These are phyloP conservation scores for Gossypium trilobum DNA, from an alignment of 441 rosid species.

Conservation along the genomic window DNA sequence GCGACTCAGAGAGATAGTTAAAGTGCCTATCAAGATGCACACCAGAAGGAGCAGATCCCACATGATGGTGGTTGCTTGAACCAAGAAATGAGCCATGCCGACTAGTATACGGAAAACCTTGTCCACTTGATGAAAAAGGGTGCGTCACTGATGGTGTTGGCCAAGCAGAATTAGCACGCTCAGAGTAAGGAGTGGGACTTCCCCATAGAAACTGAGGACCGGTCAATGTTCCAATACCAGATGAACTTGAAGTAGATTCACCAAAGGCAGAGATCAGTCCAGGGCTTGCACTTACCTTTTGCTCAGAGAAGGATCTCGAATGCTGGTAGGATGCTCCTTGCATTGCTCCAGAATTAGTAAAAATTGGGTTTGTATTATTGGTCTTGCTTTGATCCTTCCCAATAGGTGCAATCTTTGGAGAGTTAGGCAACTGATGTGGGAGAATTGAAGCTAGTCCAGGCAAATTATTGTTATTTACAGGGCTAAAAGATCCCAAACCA, in stretches of 20 bases:
- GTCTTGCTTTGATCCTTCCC: conserved; percentile 55
- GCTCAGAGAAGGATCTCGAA: conserved; percentile 55
- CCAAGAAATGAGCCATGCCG: conserved; percentile 44
- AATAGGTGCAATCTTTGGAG: conserved; percentile 57
- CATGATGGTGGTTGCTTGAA: conserved; percentile 52
- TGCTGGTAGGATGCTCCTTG: conserved; percentile 39
- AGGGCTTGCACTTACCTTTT: conserved; percentile 41
- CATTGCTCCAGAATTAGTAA: conserved; percentile 29
- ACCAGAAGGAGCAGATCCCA: conserved; percentile 80
- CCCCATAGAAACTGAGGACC: conserved; percentile 87
- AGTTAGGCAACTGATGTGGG: conserved; percentile 39
- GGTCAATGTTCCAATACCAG: conserved; percentile 49
- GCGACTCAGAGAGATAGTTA: conserved; percentile 46
- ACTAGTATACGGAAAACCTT: conserved; percentile 39
- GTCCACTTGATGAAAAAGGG: conserved; percentile 34
- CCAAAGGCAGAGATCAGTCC: conserved; percentile 41
- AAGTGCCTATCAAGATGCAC: conserved; percentile 45
- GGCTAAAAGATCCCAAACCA: conserved; percentile 44
- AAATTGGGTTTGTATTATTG: conserved; percentile 38
- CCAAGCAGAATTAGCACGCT: conserved; percentile 46
- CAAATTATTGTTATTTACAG: conserved; percentile 39
- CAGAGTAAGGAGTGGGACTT: conserved; percentile 53
- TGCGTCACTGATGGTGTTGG: conserved; percentile 43
- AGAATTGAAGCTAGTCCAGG: conserved; percentile 76
- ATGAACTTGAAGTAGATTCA: conserved; percentile 42